Percentiles rank a stretch among this genome's conserved stretches.
Evolutionary conservation across 306 rosid genomes (phyloP).

Genomic region (Trichosanthes cucumerina): DNA sequence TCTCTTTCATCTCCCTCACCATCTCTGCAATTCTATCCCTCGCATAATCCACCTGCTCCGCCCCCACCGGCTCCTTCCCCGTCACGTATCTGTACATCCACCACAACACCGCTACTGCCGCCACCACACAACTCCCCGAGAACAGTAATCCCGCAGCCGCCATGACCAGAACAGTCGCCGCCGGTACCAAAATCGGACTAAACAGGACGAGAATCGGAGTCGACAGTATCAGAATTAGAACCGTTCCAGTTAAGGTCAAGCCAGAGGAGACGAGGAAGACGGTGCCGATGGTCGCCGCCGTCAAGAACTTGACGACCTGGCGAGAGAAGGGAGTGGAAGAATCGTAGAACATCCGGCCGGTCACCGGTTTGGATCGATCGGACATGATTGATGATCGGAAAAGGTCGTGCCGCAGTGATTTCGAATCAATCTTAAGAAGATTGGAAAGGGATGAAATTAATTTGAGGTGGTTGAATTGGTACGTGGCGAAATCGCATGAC

Average conservation of each 20-base stretch:
- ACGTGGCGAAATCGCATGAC: neutral
- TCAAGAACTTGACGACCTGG: constrained; percentile 9
- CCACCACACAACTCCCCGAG: neutral
- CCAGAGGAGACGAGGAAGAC: neutral
- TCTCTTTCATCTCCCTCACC: constrained; percentile 1
- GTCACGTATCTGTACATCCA: neutral
- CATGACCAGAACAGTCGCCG: neutral
- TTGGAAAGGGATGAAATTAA: too few relatives aligned
- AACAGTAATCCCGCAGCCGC: neutral
- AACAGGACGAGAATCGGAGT: constrained; percentile 6
- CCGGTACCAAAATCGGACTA: constrained; percentile 8
- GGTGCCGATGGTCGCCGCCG: neutral
- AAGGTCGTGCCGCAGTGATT: neutral
- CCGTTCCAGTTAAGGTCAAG: constrained; percentile 7
- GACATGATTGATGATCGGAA: neutral
- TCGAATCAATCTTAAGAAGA: too few relatives aligned
- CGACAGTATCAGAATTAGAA: neutral
- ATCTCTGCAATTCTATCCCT: neutral
- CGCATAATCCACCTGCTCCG: neutral
- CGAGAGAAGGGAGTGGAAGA: neutral
- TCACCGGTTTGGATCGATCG: neutral
- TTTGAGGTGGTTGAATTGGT: neutral
- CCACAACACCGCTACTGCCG: neutral
- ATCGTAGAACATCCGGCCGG: neutral
- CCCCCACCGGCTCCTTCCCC: neutral